Percentiles rank a stretch among this genome's conserved stretches.
Conservation (phyloP, 2,329 filamentous ascomycete species). For the Botrytis paeoniae region DNA sequence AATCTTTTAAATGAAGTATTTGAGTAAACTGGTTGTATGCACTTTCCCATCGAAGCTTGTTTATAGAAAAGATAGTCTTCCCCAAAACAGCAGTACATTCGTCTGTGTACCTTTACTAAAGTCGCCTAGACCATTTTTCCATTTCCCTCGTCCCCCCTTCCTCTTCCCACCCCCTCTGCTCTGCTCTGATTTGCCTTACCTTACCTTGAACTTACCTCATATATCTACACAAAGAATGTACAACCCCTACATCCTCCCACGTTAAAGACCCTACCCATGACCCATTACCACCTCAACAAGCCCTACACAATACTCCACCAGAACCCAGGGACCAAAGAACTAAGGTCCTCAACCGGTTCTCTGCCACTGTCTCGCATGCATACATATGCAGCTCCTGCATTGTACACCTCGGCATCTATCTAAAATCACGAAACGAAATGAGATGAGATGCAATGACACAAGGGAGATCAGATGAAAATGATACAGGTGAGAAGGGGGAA, state of each 20-base stretch:
- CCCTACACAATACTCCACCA: neutral
- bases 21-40: neutral
- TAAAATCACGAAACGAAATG: neutral
- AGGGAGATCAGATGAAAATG: neutral
- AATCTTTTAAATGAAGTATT: neutral
- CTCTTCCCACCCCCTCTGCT: neutral
- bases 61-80: neutral
- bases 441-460: neutral
- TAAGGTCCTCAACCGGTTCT: neutral
- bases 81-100: neutral
- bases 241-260: too few relatives aligned
- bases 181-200: neutral
- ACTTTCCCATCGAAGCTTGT: neutral
- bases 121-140: neutral
- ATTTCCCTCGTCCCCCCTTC: too few relatives aligned
- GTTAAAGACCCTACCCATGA: too few relatives aligned
- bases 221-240: neutral
- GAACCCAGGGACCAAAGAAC: neutral
- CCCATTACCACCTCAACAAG: neutral
- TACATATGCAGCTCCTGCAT: neutral
- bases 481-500: neutral
- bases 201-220: neutral
- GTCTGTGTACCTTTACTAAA: neutral
- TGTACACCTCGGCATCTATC: neutral
- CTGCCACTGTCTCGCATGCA: neutral